Evolutionary conservation across 371 early-diverging fungal genomes (phyloP).

Genomic region (Encephalitozoon hellem): DNA sequence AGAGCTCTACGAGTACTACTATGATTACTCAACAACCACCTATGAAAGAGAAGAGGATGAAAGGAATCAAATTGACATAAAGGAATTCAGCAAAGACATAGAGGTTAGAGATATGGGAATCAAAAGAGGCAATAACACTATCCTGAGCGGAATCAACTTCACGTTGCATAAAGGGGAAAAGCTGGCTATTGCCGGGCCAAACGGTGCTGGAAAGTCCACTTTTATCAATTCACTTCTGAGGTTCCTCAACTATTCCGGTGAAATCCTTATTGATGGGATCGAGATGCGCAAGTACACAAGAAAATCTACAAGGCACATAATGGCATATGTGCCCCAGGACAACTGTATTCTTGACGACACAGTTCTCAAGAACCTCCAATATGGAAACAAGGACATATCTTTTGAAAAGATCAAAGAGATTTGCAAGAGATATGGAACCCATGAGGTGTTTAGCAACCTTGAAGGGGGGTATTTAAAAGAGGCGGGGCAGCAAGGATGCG

Average conservation of each 20-base stretch:
- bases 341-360: slow-evolving; percentile 70
- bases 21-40: background rate
- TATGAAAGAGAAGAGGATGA: background rate
- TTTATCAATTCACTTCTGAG: slow-evolving; percentile 53
- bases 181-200: slow-evolving; percentile 56
- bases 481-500: slow-evolving; percentile 70
- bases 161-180: slow-evolving; percentile 54
- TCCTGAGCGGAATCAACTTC: slow-evolving; percentile 45
- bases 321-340: slow-evolving; percentile 77
- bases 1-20: slow-evolving; percentile 1
- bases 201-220: slow-evolving; percentile 59
- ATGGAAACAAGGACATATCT: slow-evolving; percentile 61
- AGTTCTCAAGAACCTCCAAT: slow-evolving; percentile 70
- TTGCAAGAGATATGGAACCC: slow-evolving; percentile 67
- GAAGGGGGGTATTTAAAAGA: slow-evolving; percentile 66
- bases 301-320: slow-evolving; percentile 64
- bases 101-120: slow-evolving; percentile 11
- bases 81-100: slow-evolving; percentile 20
- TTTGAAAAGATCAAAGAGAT: slow-evolving; percentile 63
- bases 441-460: slow-evolving; percentile 64
- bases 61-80: background rate
- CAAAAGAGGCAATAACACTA: background rate
- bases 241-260: slow-evolving; percentile 51
- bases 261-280: slow-evolving; percentile 54
- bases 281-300: slow-evolving; percentile 65